These are phyloP conservation scores for Quercus alba DNA, from an alignment of 306 rosid species.

Conservation along the genomic window DNA sequence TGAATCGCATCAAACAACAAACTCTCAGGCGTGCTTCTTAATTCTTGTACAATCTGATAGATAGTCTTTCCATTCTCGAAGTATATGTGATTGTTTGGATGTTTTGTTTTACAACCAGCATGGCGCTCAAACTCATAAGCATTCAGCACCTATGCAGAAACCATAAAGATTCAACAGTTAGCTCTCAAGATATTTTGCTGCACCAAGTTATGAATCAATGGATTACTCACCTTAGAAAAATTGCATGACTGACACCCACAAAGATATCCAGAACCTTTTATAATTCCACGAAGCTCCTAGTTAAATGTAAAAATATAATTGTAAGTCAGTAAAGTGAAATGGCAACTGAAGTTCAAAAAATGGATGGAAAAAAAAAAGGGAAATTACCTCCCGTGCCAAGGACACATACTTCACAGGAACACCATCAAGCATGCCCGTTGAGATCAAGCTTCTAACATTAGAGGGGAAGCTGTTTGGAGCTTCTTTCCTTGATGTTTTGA, in stretches of 20 bases:
- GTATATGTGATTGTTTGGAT: constrained; percentile 85
- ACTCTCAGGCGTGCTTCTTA: constrained; percentile 75
- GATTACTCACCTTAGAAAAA: constrained; percentile 51
- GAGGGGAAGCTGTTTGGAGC: constrained; percentile 89
- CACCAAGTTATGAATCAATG: constrained; percentile 6
- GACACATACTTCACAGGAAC: constrained; percentile 87
- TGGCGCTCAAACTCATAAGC: constrained; percentile 85
- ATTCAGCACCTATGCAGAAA: constrained; percentile 54
- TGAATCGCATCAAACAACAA: constrained; percentile 72
- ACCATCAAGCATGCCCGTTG: constrained; percentile 84
- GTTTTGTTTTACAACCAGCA: constrained; percentile 82
- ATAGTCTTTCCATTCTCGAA: constrained; percentile 85
- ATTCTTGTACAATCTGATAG: constrained; percentile 80
- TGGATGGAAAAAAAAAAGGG: neutral
- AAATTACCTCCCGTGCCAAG: constrained; percentile 63
- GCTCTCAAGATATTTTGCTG: neutral
- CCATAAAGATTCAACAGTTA: neutral
- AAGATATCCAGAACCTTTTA: constrained; percentile 83
- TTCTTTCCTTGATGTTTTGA: constrained; percentile 58
- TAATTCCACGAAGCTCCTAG: constrained; percentile 79
- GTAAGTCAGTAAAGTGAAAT: constrained; percentile 1
- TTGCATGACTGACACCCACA: constrained; percentile 79
- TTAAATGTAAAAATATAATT: constrained; percentile 26
- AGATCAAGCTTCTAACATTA: constrained; percentile 76
- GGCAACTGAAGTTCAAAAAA: constrained; percentile 14